Conservation (phyloP, 2,329 filamentous ascomycete species). For the Botrytis fabae region DNA sequence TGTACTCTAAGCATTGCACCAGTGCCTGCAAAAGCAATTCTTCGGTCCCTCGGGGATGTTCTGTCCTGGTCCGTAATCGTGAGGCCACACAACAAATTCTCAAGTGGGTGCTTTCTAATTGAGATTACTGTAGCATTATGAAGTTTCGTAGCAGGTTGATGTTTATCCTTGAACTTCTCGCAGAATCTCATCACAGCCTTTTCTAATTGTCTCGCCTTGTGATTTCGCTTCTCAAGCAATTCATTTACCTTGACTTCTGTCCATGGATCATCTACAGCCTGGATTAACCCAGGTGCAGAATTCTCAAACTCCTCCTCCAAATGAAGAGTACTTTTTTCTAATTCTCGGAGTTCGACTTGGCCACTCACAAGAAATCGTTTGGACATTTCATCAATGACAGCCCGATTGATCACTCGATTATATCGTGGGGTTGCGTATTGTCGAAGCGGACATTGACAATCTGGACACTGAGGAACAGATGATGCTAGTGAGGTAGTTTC, state of each 20-base stretch:
- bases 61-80: background rate
- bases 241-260: slow-evolving; percentile 24
- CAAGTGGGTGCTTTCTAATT: slow-evolving; percentile 24
- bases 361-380: slow-evolving; percentile 42
- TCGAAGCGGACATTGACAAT: slow-evolving; percentile 40
- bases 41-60: slow-evolving; percentile 36
- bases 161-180: slow-evolving; percentile 35
- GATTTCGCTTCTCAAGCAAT: slow-evolving; percentile 26
- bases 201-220: background rate
- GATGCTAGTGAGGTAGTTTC: slow-evolving; percentile 36
- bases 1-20: slow-evolving; percentile 28
- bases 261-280: background rate
- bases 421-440: slow-evolving; percentile 43
- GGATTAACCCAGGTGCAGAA: background rate
- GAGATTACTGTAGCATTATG: slow-evolving; percentile 42
- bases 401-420: slow-evolving; percentile 43
- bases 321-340: slow-evolving; percentile 31
- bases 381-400: slow-evolving; percentile 43
- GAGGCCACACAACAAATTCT: background rate
- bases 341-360: slow-evolving; percentile 34
- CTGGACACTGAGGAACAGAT: slow-evolving; percentile 40
- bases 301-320: slow-evolving; percentile 31
- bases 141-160: slow-evolving; percentile 45
- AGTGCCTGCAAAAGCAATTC: slow-evolving; percentile 37
- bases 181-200: slow-evolving; percentile 28